Base-by-base conservation (phyloP, 1,284 basidiomycete species). In the Phellopilus nigrolimitatus region DNA sequence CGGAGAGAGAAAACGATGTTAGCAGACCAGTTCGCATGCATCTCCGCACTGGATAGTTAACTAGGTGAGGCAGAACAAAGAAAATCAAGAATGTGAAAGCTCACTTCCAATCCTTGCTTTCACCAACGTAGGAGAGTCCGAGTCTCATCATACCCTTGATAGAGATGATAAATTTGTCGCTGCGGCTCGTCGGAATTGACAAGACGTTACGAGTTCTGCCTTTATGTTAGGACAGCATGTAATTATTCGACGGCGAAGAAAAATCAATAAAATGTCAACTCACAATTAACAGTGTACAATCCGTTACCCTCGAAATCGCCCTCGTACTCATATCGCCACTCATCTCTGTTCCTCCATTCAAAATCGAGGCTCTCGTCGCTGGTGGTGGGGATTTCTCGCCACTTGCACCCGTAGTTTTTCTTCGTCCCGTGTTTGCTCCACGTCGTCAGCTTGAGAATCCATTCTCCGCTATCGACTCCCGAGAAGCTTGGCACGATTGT, bases 401-500 rank as follows among this genome's bases (percentile, higher is more conserved):
- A 66, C 22, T 61, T 60, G 51, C 60, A 62, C 7, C 43, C 51
- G 5, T 49, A 51, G 34, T 56, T 54, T 48, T 62, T 63, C 42
- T 61, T 57, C 50, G 52, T 55, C 13, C 57, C 51, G 51, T 64
- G 61, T 25, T 64, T 53, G 7, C 57, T 59, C 66, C 65, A 67
- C 1, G 59, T 60, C 24, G 56, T 59, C 13, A 67, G 54, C n/a
- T 60, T 54, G 28, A 66, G 53, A 19, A 60, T 54, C 57, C 64
- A 63, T 25, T 57, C 59, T 21, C 60, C 63, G 48, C 59, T 59
- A 21, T 62, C 47, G 28, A 63, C 57, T 31, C 62, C 62, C 19
- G 61, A 54, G 47, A 63, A 64, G 19, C 56, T 47, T 13, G 66
- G 63, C 10, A 68, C 59, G 46, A 68, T 55, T n/a, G 67, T 67